Evolutionary conservation across 2,329 filamentous ascomycete genomes (phyloP), one percentile per base, ranked within the genome.

Genomic region (Botrytis aclada): DNA sequence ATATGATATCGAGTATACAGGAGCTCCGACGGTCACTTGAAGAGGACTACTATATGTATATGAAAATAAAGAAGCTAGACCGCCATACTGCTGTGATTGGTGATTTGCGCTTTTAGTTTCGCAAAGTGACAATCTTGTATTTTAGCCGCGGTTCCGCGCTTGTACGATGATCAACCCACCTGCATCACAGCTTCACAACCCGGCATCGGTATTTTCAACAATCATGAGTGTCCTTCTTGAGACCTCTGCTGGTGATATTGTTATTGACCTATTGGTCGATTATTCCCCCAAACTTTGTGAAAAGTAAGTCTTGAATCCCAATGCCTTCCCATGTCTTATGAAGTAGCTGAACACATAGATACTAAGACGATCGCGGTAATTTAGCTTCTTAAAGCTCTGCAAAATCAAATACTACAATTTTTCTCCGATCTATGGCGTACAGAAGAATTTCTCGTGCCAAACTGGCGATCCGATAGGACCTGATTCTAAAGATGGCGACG

Each of bases 341-440:
- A 76, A 75, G 72, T 79, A 80, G 84, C 88, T 90, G 85, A 91
- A 85, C 81, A 82, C 82, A 74, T 80, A 75, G 81, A 84, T 80
- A 85, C 85, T 86, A 85, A 90, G 85, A 85, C 79, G 77, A 82
- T 80, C 80, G 78, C 78, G 74, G 77, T 80, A 78, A 80, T 81
- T 76, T 83, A 97, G 94, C 87, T 98, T 99, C 83, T 86, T 99
- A 73, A 98, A 99, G 87, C 93, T 99, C 78, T 98, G 96, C 89
- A 98, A 98, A 85, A 86, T 94, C 83, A 99, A 98, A 85, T 99
- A 98, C 85, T 99, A 98, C 89, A 98, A 98, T 85, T 98, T 97
- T 82, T 91, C 94, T 9, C 96, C 95, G 39, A 85, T 98, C 71
- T 93, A 98, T 84, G 94, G 92, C 77, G 89, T 99, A 54, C 96